Percentiles rank a stretch among this genome's conserved stretches.
Conservation (phyloP, 2,329 filamentous ascomycete genomes). For the Bipolaris victoriae region DNA sequence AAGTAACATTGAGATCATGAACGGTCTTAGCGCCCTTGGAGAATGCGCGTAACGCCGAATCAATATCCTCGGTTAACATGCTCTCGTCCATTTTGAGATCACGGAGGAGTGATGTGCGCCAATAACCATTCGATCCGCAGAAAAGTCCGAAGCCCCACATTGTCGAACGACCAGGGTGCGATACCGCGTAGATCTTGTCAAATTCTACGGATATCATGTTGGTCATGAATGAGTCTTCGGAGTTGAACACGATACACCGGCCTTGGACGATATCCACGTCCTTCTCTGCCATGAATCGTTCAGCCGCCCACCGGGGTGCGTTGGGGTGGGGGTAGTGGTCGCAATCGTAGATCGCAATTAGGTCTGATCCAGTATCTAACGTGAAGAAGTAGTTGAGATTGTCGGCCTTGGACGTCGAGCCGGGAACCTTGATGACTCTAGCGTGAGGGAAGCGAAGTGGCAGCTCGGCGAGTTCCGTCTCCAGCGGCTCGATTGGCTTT, state of each 20-base stretch:
- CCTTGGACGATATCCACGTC: slow-evolving; percentile 58
- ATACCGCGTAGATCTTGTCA: slow-evolving; percentile 60
- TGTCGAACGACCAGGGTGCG: slow-evolving; percentile 55
- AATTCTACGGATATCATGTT: slow-evolving; percentile 59
- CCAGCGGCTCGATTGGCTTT: slow-evolving; percentile 54
- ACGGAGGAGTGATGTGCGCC: slow-evolving; percentile 53
- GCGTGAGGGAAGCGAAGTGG: slow-evolving; percentile 50
- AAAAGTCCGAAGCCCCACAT: slow-evolving; percentile 59
- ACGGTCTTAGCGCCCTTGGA: slow-evolving; percentile 53
- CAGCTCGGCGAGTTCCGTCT: slow-evolving; percentile 51
- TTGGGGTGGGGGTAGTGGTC: slow-evolving; percentile 60
- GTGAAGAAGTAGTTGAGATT: slow-evolving; percentile 58
- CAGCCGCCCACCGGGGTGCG: slow-evolving; percentile 56
- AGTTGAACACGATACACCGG: slow-evolving; percentile 58
- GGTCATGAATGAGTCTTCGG: slow-evolving; percentile 52
- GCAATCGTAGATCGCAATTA: slow-evolving; percentile 58
- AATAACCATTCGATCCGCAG: slow-evolving; percentile 59
- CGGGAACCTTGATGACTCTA: slow-evolving; percentile 56
- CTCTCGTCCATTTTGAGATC: slow-evolving; percentile 58
- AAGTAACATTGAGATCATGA: slow-evolving; percentile 58
- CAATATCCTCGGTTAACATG: slow-evolving; percentile 60
- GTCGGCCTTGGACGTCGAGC: slow-evolving; percentile 58
- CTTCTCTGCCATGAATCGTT: slow-evolving; percentile 53
- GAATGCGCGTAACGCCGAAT: slow-evolving; percentile 56
- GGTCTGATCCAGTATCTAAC: slow-evolving; percentile 53